Conservation (phyloP, 1,139 yeast genomes). For the Kodamaea fungicola region DNA sequence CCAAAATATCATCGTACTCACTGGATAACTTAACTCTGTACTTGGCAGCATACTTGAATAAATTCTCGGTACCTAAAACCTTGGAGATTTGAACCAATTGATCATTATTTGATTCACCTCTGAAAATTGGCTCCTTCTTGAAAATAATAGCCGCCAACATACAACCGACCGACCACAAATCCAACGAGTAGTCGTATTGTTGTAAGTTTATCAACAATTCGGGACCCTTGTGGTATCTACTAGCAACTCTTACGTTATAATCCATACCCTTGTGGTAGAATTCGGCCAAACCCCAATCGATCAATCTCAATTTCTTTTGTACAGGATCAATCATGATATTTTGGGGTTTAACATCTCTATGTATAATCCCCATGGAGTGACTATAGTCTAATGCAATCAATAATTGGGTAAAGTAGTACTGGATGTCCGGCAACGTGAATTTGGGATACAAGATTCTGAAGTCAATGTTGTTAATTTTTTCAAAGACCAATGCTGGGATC, state of each 20-base stretch:
- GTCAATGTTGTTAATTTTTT: constrained; percentile 67
- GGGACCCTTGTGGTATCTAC: constrained; percentile 79
- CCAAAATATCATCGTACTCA: constrained; percentile 67
- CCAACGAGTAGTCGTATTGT: constrained; percentile 75
- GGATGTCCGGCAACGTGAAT: constrained; percentile 59
- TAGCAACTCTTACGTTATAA: constrained; percentile 77
- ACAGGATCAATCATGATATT: constrained; percentile 79
- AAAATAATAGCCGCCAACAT: constrained; percentile 75
- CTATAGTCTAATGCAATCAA: constrained; percentile 70
- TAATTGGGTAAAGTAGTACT: constrained; percentile 66
- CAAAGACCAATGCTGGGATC: constrained; percentile 74
- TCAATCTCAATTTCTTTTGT: constrained; percentile 58
- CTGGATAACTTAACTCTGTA: constrained; percentile 58
- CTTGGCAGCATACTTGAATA: constrained; percentile 56
- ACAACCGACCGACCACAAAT: constrained; percentile 81
- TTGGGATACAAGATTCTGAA: constrained; percentile 70
- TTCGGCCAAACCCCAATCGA: constrained; percentile 86
- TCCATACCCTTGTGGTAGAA: constrained; percentile 77
- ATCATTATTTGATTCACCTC: constrained; percentile 76
- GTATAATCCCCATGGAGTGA: constrained; percentile 83
- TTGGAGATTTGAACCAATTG: constrained; percentile 77
- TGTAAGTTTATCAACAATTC: constrained; percentile 70
- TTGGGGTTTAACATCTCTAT: constrained; percentile 82
- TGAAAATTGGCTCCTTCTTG: constrained; percentile 74
- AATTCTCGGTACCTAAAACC: constrained; percentile 69